Base-by-base conservation (phyloP, 169 alveolate species). In the Eimeria praecox region DNA sequence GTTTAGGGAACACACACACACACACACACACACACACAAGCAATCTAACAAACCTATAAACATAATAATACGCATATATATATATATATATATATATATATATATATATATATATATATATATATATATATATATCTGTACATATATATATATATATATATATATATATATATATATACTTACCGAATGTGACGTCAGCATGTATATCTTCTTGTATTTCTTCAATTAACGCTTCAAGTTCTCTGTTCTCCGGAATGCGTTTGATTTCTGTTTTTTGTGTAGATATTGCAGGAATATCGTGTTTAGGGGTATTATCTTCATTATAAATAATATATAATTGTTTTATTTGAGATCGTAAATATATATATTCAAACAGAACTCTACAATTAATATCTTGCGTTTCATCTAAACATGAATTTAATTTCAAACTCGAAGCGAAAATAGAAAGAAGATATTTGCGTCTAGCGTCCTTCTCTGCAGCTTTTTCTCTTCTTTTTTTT, bases 141-240 rank as follows among this genome's bases (percentile, higher is more conserved):
- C n/a, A n/a, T n/a, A n/a, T n/a, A n/a, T n/a, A n/a, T n/a, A n/a
- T n/a, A n/a, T n/a, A n/a, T n/a, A n/a, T n/a, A n/a, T n/a, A n/a
- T n/a, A n/a, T n/a, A n/a, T n/a, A n/a, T n/a, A n/a, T n/a, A n/a
- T n/a, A n/a, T n/a, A n/a, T n/a, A n/a, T n/a, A 73, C 85, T 38
- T 33, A 73, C 85, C 85, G 24, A n/a, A 73, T 2, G 85, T 38
- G 30, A 73, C 52, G 20, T 73, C 85, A 30, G 85, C 85, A 10
- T 73, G 49, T 33, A 20, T 16, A 20, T 73, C 85, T 73, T 73
- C 85, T 73, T 73, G 52, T 2, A 73, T 73, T 73, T 73, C 85
- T 40, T 35, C 54, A 8, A 18, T 30, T 12, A 73, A 49, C 12
- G 27, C 49, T 33, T 73, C 16, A 1, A 33, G 10, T 2, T 33